Percentiles rank a stretch among this genome's conserved stretches.
phyloP scores from a whole-genome alignment of 2,329 filamentous ascomycete species.

The Fonsecaea multimorphosa region DNA sequence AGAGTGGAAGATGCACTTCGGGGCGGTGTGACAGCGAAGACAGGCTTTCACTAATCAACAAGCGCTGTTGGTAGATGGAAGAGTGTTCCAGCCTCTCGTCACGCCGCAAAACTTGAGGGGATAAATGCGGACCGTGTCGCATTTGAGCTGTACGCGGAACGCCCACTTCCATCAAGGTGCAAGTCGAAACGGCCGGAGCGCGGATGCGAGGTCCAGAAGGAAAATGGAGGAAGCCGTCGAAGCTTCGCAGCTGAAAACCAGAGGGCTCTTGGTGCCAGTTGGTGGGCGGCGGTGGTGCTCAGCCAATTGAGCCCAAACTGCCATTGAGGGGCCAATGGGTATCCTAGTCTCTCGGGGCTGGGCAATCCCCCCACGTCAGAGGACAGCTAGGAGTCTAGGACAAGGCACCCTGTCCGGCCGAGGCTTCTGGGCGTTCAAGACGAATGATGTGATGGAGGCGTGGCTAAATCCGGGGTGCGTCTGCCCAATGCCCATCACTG shows the following conservation, averaged over 20 bases:
- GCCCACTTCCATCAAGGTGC: background rate
- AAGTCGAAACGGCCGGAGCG: constrained; percentile 6
- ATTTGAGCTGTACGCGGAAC: background rate
- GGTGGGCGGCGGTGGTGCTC: background rate
- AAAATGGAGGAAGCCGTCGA: constrained; percentile 5
- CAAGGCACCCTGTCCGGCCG: constrained; percentile 13
- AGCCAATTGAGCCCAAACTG: background rate
- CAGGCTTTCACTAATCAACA: background rate
- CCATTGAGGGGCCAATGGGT: background rate
- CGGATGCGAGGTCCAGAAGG: constrained; percentile 3
- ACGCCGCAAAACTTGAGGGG: background rate
- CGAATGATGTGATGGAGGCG: constrained; percentile 27
- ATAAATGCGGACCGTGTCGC: background rate
- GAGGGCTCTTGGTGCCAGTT: constrained; percentile 1
- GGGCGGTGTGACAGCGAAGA: constrained; percentile 24
- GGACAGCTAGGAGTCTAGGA: background rate
- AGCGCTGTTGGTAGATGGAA: background rate
- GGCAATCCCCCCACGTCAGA: constrained; percentile 27
- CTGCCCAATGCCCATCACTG: constrained; percentile 10
- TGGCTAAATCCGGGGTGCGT: constrained; percentile 35
- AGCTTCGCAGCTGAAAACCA: constrained; percentile 4
- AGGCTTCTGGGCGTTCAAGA: constrained; percentile 24
- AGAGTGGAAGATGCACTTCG: constrained; percentile 5
- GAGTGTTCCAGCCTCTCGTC: constrained; percentile 14
- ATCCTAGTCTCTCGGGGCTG: background rate